phyloP scores from a whole-genome alignment of 73 alveolate species.

The Paramecium caudatum region DNA sequence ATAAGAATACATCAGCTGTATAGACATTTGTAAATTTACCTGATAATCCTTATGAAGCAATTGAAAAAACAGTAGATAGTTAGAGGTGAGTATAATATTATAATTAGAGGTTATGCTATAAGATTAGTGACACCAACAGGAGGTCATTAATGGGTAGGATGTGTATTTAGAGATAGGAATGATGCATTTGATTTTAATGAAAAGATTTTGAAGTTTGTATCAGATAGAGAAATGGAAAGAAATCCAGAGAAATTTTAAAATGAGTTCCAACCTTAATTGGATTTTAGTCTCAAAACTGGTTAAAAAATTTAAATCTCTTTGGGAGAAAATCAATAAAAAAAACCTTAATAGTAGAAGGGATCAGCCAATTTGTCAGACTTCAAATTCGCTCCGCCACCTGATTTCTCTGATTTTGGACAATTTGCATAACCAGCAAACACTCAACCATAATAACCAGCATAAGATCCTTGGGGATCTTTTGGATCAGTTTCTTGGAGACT shows the following conservation, averaged over 20 bases:
- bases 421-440: not conserved
- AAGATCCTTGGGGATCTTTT: not conserved
- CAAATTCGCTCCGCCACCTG: conserved; percentile 64
- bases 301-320: not conserved
- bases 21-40: conserved; percentile 36
- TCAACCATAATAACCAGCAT: not conserved
- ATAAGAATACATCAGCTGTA: conserved; percentile 33
- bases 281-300: conserved; percentile 40
- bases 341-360: not conserved
- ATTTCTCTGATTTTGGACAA: conserved; percentile 30
- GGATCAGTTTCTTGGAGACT: not conserved
- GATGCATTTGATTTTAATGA: conserved; percentile 65
- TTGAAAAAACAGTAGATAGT: conserved; percentile 37
- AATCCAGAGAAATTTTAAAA: conserved; percentile 41
- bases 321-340: not conserved
- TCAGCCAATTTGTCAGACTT: not conserved
- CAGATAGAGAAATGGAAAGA: conserved; percentile 45
- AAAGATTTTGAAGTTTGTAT: not conserved
- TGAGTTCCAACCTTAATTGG: conserved; percentile 6
- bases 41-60: conserved; percentile 39
- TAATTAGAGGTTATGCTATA: conserved; percentile 62
- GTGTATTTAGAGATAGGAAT: conserved; percentile 70
- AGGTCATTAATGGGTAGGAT: conserved; percentile 52
- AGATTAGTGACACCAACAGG: conserved; percentile 59
- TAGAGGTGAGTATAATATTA: not conserved